These are phyloP conservation scores for Venturia aucupariae DNA, from an alignment of 2,329 filamentous ascomycete species.

Conservation along the genomic window DNA sequence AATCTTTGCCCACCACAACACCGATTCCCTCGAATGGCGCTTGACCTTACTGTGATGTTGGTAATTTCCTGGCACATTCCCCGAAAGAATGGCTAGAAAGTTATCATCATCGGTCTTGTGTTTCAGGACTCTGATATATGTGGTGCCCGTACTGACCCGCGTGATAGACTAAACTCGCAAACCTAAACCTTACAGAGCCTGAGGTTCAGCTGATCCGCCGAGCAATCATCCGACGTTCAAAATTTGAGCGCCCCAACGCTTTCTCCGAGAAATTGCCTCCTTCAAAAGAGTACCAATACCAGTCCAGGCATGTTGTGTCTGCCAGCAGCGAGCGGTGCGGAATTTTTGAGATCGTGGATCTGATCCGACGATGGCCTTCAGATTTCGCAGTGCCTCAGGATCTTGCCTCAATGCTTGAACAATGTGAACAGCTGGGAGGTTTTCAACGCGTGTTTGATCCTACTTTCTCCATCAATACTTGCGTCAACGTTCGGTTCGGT, in stretches of 20 bases:
- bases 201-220: neutral
- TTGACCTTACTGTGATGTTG: too few species aligned
- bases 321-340: neutral
- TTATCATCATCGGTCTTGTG: too few species aligned
- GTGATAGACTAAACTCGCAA: too few species aligned
- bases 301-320: neutral
- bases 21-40: too few species aligned
- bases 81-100: too few species aligned
- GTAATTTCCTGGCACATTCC: too few species aligned
- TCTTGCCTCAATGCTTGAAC: neutral
- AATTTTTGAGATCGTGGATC: neutral
- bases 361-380: neutral
- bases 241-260: neutral
- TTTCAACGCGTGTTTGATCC: neutral
- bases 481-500: neutral
- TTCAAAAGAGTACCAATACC: neutral
- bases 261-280: neutral
- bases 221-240: neutral
- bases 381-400: neutral
- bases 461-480: neutral
- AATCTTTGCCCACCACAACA: too few species aligned
- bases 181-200: too few species aligned
- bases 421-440: neutral
- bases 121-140: too few species aligned
- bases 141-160: too few species aligned